Conservation (phyloP, 1,284 basidiomycete genomes). For the Vanrija sp. region DNA sequence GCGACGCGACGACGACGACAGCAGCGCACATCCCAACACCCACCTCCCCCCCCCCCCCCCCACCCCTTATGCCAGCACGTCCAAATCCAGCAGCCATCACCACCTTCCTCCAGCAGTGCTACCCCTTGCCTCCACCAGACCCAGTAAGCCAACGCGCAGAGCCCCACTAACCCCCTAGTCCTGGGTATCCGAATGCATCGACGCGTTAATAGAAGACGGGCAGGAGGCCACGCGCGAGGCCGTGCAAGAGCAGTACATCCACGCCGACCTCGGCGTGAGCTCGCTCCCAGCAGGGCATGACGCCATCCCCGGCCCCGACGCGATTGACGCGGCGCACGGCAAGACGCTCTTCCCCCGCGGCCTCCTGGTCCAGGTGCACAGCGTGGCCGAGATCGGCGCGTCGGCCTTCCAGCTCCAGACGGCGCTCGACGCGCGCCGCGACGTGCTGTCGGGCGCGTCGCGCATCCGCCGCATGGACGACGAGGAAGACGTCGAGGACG, state of each 20-base stretch:
- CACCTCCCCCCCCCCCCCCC: neutral
- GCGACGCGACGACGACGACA: no score
- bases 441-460: constrained; percentile 40
- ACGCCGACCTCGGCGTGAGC: constrained; percentile 29
- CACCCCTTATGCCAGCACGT: no score
- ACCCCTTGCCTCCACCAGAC: constrained; percentile 22
- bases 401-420: constrained; percentile 43
- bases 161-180: constrained; percentile 13
- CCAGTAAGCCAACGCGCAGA: neutral
- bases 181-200: constrained; percentile 32
- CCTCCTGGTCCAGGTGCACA: constrained; percentile 37
- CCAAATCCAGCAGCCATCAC: neutral
- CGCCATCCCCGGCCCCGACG: constrained; percentile 11
- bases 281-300: constrained; percentile 13
- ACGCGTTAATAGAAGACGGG: constrained; percentile 24
- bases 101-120: constrained; percentile 23
- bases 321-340: constrained; percentile 11
- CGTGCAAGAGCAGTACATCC: constrained; percentile 36
- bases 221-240: constrained; percentile 13
- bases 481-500: constrained; percentile 22
- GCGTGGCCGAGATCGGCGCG: constrained; percentile 39
- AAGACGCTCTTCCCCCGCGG: constrained; percentile 28
- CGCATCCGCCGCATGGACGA: constrained; percentile 43
- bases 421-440: constrained; percentile 40
- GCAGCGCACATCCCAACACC: neutral